A percentile compares a stretch with the other conserved stretches of the same genome.
Conservation (phyloP, 768 basidiomycete genomes). For the Mycena amicta region DNA sequence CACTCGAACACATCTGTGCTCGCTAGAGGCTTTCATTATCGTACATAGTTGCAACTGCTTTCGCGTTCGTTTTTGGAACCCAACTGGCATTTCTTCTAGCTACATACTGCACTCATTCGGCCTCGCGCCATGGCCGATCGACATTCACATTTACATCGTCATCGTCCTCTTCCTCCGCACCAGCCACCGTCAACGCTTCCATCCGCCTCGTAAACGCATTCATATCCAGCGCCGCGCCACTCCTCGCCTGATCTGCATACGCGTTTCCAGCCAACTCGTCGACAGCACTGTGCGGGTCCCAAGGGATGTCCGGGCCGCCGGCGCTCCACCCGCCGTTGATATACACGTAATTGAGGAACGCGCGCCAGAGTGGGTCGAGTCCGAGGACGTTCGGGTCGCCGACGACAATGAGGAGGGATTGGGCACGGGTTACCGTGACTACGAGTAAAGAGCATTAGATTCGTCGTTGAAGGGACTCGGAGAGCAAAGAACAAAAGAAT, state of each 20-base stretch:
- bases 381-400: slow-evolving; percentile 60
- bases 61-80: background rate
- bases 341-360: slow-evolving; percentile 61
- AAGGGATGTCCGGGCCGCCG: slow-evolving; percentile 42
- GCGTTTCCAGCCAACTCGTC: slow-evolving; percentile 34
- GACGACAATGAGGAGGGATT: slow-evolving; percentile 61
- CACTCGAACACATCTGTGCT: background rate
- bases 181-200: slow-evolving; percentile 33
- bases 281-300: slow-evolving; percentile 40
- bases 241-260: slow-evolving; percentile 24
- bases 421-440: slow-evolving; percentile 66
- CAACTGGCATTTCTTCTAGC: background rate
- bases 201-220: slow-evolving; percentile 40
- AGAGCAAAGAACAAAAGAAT: too few species aligned
- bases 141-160: background rate
- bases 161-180: slow-evolving; percentile 3
- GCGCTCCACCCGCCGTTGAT: slow-evolving; percentile 52
- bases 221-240: slow-evolving; percentile 35
- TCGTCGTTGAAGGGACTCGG: background rate
- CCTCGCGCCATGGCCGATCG: background rate
- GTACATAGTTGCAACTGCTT: background rate
- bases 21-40: background rate
- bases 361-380: slow-evolving; percentile 60
- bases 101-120: background rate
- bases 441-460: background rate